Evolutionary conservation across 2,329 filamentous ascomycete species (phyloP).

Genomic region (Penicillium sclerotigenum): DNA sequence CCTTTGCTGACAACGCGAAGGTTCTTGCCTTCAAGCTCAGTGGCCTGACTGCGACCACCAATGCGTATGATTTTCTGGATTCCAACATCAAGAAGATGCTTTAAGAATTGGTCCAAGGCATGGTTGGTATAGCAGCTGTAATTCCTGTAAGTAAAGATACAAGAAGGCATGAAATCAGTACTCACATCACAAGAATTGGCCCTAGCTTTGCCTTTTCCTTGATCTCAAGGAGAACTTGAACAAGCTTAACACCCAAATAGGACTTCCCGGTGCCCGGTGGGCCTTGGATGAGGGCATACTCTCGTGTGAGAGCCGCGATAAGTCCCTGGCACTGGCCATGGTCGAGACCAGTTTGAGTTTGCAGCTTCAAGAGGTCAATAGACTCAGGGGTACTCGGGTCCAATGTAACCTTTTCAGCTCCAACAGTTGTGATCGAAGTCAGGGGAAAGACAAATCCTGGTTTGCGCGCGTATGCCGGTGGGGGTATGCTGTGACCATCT

Average conservation of each 20-base stretch:
- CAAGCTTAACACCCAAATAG: conserved; percentile 6
- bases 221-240: conserved; percentile 4
- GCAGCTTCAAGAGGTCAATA: neutral
- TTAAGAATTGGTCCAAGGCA: conserved; percentile 61
- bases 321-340: conserved; percentile 11
- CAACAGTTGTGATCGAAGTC: neutral
- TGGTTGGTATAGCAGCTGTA: conserved; percentile 61
- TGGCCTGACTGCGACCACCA: conserved; percentile 6
- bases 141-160: neutral
- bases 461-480: conserved; percentile 5
- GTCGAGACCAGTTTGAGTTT: conserved; percentile 9
- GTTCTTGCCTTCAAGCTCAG: conserved; percentile 10
- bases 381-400: conserved; percentile 1
- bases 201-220: neutral
- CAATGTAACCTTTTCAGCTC: neutral
- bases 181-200: conserved; percentile 6
- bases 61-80: conserved; percentile 39
- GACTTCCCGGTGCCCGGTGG: conserved; percentile 15
- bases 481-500: neutral
- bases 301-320: conserved; percentile 13
- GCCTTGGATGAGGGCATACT: conserved; percentile 15
- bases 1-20: conserved; percentile 3
- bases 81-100: conserved; percentile 60
- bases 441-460: conserved; percentile 6
- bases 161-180: neutral